Percentiles rank a stretch among this genome's conserved stretches.
These are phyloP conservation scores for Petasospora fabianii DNA, from an alignment of 1,139 yeast genomes.

Conservation along the genomic window DNA sequence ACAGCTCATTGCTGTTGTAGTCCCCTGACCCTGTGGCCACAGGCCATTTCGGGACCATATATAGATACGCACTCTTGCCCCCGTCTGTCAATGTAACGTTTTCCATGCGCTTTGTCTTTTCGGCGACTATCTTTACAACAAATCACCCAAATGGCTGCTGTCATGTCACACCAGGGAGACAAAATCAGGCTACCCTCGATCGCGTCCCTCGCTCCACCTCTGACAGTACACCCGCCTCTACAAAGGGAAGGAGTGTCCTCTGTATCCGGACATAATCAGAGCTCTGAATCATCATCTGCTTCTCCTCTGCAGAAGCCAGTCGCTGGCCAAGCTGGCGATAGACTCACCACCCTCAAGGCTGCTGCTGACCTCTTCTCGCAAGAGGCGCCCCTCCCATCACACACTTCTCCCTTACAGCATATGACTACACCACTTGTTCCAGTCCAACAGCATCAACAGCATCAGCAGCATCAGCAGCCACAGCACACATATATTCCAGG, in stretches of 20 bases:
- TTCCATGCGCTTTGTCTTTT: too few relatives aligned
- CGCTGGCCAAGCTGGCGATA: background rate
- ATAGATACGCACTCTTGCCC: background rate
- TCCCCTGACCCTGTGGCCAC: too few relatives aligned
- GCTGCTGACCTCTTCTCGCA: conserved; percentile 17
- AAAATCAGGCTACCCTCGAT: conserved; percentile 18
- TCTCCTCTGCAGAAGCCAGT: background rate
- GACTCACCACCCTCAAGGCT: conserved; percentile 9
- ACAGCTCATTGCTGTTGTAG: conserved; percentile 5
- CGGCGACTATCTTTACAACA: background rate
- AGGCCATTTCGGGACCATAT: too few relatives aligned
- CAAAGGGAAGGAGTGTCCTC: too few relatives aligned
- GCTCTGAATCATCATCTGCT: too few relatives aligned
- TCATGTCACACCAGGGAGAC: conserved; percentile 21
- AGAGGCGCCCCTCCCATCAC: background rate
- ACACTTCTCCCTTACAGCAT: too few relatives aligned
- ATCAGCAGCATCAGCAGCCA: background rate
- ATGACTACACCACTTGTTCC: too few relatives aligned
- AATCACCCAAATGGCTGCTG: conserved; percentile 7
- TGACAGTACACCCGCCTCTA: background rate
- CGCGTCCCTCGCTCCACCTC: conserved; percentile 11
- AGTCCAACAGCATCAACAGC: too few relatives aligned
- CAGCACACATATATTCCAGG: too few relatives aligned
- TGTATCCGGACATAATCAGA: too few relatives aligned
- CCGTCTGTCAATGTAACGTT: too few relatives aligned